These are phyloP conservation scores for Cryptosporidium felis DNA, from an alignment of 169 alveolate species.

Conservation along the genomic window DNA sequence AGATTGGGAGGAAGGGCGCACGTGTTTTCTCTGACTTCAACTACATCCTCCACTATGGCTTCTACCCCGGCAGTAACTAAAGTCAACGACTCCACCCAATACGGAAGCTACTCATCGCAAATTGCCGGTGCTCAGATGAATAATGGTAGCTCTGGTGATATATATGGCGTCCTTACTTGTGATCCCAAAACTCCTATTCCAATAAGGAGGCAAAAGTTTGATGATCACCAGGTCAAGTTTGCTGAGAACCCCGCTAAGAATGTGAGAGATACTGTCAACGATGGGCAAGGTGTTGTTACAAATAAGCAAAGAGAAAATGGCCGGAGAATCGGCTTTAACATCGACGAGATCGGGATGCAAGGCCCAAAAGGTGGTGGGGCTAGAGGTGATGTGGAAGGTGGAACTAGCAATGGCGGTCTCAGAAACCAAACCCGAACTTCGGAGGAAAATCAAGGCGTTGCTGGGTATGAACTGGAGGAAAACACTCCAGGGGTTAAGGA, in stretches of 20 bases:
- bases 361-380: no score
- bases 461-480: no score
- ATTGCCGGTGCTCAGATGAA: neutral
- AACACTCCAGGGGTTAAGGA: no score
- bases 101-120: slow-evolving; percentile 9
- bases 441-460: no score
- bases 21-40: slow-evolving; percentile 60
- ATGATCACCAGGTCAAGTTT: neutral
- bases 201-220: slow-evolving; percentile 38
- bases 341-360: slow-evolving; percentile 14
- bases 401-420: no score
- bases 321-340: slow-evolving; percentile 56
- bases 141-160: neutral
- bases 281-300: neutral
- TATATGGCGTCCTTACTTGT: slow-evolving; percentile 7
- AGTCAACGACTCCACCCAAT: slow-evolving; percentile 40
- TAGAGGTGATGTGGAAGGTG: no score
- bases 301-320: slow-evolving; percentile 17
- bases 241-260: neutral
- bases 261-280: neutral
- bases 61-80: slow-evolving; percentile 44
- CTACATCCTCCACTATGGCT: slow-evolving; percentile 66
- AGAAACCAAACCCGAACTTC: no score
- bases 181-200: slow-evolving; percentile 68
- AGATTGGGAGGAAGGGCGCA: slow-evolving; percentile 71